These are phyloP conservation scores for Microcera coccophila DNA, from an alignment of 2,329 filamentous ascomycete genomes.

Conservation along the genomic window DNA sequence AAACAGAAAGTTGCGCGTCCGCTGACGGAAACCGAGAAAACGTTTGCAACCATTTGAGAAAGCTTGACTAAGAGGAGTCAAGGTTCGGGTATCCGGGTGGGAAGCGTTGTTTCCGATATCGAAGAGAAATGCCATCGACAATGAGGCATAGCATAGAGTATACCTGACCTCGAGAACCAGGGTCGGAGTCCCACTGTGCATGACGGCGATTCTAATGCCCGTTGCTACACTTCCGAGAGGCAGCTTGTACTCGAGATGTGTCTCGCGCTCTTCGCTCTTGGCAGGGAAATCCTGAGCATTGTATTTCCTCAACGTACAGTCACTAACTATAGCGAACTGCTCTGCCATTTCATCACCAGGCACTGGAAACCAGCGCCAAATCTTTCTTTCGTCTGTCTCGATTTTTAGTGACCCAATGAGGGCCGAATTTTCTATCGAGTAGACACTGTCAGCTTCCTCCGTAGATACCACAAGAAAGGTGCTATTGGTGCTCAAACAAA, in stretches of 20 bases:
- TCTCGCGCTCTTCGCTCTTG: neutral
- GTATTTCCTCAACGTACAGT: neutral
- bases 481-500: too few species aligned
- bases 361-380: neutral
- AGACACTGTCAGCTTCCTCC: too few species aligned
- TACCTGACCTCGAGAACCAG: neutral
- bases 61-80: too few species aligned
- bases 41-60: conserved; percentile 9
- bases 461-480: too few species aligned
- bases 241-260: neutral
- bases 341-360: neutral
- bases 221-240: conserved; percentile 1
- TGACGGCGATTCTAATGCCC: conserved; percentile 11
- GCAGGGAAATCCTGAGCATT: neutral
- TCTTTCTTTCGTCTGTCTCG: too few species aligned
- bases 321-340: neutral
- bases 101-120: too few species aligned
- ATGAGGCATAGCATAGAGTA: neutral
- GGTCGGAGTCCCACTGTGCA: neutral
- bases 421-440: too few species aligned
- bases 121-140: neutral
- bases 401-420: too few species aligned
- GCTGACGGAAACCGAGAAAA: conserved; percentile 12
- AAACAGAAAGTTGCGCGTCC: conserved; percentile 11
- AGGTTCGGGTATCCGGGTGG: too few species aligned